These are phyloP conservation scores for Cladorrhinum sp. DNA, from an alignment of 2,329 filamentous ascomycete species.

Conservation along the genomic window DNA sequence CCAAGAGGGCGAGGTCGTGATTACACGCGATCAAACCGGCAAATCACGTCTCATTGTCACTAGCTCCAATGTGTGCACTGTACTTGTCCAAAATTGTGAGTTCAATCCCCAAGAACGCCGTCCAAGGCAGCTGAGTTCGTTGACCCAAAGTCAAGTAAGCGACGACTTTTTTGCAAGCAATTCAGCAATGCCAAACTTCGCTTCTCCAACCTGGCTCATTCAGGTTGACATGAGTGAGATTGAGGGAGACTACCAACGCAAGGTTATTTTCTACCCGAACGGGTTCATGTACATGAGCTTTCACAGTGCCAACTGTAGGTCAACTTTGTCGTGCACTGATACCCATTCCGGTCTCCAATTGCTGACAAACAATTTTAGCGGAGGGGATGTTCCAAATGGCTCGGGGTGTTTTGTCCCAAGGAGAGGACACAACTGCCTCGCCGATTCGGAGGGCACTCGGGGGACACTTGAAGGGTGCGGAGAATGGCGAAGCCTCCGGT, in stretches of 20 bases:
- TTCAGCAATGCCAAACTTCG: neutral
- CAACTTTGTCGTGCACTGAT: no score
- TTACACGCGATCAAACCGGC: slow-evolving; percentile 17
- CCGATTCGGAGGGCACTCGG: no score
- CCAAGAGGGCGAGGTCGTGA: slow-evolving; percentile 24
- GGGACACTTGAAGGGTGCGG: no score
- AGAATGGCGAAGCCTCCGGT: no score
- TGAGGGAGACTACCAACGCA: no score
- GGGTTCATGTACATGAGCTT: no score
- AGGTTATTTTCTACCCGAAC: no score
- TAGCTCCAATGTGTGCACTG: slow-evolving; percentile 26
- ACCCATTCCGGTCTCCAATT: no score
- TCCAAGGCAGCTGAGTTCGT: neutral
- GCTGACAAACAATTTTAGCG: neutral
- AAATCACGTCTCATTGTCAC: slow-evolving; percentile 25
- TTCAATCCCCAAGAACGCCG: neutral
- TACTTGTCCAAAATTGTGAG: slow-evolving; percentile 24
- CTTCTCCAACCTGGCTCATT: slow-evolving; percentile 14
- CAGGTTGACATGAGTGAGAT: slow-evolving; percentile 7
- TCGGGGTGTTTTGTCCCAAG: neutral
- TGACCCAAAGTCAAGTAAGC: neutral
- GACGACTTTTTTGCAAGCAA: neutral
- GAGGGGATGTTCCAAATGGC: neutral
- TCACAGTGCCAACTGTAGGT: no score
- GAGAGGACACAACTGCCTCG: neutral